A percentile compares a stretch with the other conserved stretches of the same genome.
Evolutionary conservation across 441 rosid genomes (phyloP).

Genomic region (Arabidopsis hybrid): DNA sequence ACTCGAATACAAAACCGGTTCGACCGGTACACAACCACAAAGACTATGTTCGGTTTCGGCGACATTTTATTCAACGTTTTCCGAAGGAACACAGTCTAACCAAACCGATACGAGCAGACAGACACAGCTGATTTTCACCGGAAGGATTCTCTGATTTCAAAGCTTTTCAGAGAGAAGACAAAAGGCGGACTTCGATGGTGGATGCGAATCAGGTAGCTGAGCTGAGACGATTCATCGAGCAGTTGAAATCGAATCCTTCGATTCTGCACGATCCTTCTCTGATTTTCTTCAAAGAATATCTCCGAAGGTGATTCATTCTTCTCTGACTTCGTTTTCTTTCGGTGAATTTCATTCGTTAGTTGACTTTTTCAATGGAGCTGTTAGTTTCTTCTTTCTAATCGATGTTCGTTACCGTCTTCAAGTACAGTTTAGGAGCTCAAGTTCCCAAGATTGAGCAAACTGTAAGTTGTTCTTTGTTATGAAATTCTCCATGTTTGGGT

Average conservation of each 20-base stretch:
- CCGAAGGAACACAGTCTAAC: neutral
- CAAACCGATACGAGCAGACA: neutral
- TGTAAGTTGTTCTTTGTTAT: conserved; percentile 51
- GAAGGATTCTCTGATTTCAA: neutral
- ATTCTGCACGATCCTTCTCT: conserved; percentile 59
- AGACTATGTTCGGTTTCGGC: neutral
- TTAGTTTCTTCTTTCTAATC: conserved; percentile 4
- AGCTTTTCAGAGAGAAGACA: no score
- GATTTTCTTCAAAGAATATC: conserved; percentile 62
- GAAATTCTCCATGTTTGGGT: conserved; percentile 7
- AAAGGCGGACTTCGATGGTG: neutral
- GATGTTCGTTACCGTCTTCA: conserved; percentile 23
- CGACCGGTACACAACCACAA: neutral
- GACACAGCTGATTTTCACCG: neutral
- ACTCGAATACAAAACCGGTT: conserved; percentile 16
- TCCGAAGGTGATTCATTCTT: conserved; percentile 44
- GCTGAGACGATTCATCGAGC: conserved; percentile 49
- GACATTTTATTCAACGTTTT: neutral
- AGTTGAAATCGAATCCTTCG: conserved; percentile 58
- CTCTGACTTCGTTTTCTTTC: neutral
- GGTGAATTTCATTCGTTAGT: neutral
- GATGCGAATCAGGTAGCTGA: conserved; percentile 53
- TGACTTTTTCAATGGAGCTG: neutral
- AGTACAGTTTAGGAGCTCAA: conserved; percentile 74
- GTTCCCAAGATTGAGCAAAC: conserved; percentile 55